These are phyloP conservation scores for Vanrija sp. DNA, from an alignment of 1,284 basidiomycete genomes.

Conservation along the genomic window DNA sequence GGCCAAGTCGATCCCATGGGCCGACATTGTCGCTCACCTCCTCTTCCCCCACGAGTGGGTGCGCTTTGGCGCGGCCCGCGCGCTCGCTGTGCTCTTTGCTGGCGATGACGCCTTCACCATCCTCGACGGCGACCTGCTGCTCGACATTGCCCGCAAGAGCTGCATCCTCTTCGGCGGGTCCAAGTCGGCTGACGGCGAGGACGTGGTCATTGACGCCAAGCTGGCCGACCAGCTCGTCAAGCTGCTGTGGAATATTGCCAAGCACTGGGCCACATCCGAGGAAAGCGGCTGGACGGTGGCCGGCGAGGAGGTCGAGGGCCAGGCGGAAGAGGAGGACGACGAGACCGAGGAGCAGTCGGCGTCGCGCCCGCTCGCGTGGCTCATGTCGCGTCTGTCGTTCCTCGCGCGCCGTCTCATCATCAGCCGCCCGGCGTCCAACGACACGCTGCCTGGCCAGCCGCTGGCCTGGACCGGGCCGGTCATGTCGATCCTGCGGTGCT, in stretches of 20 bases:
- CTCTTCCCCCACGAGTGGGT: constrained; percentile 95
- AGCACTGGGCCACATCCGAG: constrained; percentile 62
- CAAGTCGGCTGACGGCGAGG: constrained; percentile 29
- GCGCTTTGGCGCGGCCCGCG: constrained; percentile 71
- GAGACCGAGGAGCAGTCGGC: constrained; percentile 31
- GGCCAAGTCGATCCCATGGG: constrained; percentile 59
- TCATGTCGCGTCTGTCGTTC: constrained; percentile 91
- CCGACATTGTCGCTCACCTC: constrained; percentile 62
- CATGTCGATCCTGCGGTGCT: constrained; percentile 80
- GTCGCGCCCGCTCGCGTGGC: constrained; percentile 75
- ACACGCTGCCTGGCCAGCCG: constrained; percentile 44
- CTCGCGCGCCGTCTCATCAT: constrained; percentile 59
- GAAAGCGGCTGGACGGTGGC: constrained; percentile 19
- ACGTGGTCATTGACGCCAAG: constrained; percentile 60
- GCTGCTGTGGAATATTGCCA: constrained; percentile 86
- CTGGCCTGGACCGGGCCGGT: constrained; percentile 75
- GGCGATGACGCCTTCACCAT: background rate
- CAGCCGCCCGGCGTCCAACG: constrained; percentile 46
- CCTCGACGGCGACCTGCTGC: constrained; percentile 53
- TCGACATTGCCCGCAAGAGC: constrained; percentile 69
- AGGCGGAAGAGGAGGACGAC: constrained; percentile 38
- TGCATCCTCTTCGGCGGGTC: constrained; percentile 74
- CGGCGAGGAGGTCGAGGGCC: constrained; percentile 43
- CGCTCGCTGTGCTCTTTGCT: constrained; percentile 70
- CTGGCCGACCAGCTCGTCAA: constrained; percentile 86